Evolutionary conservation across 495 filamentous ascomycete genomes (phyloP).

Genomic region (Lepraria neglecta): DNA sequence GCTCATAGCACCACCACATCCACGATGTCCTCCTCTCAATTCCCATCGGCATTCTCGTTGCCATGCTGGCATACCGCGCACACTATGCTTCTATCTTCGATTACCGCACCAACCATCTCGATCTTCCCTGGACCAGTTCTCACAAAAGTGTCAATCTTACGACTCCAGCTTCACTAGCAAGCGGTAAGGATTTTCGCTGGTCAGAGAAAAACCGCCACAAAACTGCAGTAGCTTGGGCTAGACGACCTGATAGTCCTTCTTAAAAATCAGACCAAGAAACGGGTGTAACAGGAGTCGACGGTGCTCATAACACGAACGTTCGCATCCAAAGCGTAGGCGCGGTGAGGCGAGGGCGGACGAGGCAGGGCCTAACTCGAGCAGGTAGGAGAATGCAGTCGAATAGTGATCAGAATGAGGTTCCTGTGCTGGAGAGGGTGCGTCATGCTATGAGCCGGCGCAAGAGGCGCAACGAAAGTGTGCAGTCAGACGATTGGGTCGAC

Average conservation of each 20-base stretch:
- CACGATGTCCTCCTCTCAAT: constrained; percentile 21
- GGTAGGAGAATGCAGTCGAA: neutral
- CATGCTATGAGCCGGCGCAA: too few species aligned
- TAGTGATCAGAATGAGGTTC: too few species aligned
- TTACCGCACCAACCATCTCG: constrained; percentile 19
- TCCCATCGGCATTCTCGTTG: constrained; percentile 17
- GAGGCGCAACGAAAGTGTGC: too few species aligned
- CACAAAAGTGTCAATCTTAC: constrained; percentile 10
- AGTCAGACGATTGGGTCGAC: too few species aligned
- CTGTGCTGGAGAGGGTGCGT: too few species aligned
- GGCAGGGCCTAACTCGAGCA: neutral
- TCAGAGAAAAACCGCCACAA: neutral
- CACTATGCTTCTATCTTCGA: constrained; percentile 21
- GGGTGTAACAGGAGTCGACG: neutral
- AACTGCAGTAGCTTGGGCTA: constrained; percentile 13
- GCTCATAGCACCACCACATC: constrained; percentile 15
- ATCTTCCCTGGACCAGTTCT: constrained; percentile 17
- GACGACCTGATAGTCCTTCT: neutral
- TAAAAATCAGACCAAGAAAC: neutral
- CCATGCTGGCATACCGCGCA: constrained; percentile 19
- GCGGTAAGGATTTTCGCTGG: neutral
- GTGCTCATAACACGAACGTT: neutral
- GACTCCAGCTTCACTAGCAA: neutral
- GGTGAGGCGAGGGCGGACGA: neutral
- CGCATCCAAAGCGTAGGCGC: neutral